Conservation (phyloP, 805 yeast genomes). For the Starmerella vaccinii region DNA sequence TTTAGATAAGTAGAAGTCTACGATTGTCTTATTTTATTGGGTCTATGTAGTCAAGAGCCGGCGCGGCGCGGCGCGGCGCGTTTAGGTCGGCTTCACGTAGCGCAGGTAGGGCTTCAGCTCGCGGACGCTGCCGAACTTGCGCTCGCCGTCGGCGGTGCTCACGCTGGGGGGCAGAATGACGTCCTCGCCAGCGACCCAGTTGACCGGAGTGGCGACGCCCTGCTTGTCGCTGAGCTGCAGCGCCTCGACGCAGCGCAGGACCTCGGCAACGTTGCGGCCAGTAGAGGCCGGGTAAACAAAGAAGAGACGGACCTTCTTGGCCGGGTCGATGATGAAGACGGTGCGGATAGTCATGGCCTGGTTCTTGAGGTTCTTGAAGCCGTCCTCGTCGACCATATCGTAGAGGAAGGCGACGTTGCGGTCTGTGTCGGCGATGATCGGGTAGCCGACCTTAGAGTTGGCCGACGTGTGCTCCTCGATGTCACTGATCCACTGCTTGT, state of each 20-base stretch:
- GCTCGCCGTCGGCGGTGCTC: conserved; percentile 64
- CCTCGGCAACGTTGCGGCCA: conserved; percentile 91
- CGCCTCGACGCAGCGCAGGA: conserved; percentile 80
- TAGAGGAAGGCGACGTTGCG: conserved; percentile 75
- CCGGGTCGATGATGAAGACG: conserved; percentile 83
- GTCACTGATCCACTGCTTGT: conserved; percentile 80
- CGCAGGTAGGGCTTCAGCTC: conserved; percentile 87
- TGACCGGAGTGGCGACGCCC: conserved; percentile 81
- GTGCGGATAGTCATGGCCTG: conserved; percentile 85
- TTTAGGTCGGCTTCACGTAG: conserved; percentile 36
- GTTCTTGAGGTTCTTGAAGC: conserved; percentile 55
- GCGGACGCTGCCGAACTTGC: conserved; percentile 76
- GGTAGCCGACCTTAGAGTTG: conserved; percentile 69
- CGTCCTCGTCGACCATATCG: conserved; percentile 83
- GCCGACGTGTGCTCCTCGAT: conserved; percentile 68
- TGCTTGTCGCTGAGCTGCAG: conserved; percentile 64
- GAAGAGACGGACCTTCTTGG: conserved; percentile 75
- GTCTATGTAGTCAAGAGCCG: too few relatives aligned
- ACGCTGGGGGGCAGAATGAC: conserved; percentile 87
- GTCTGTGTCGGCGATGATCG: conserved; percentile 79
- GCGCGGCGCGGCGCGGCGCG: too few relatives aligned
- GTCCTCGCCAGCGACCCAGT: conserved; percentile 85
- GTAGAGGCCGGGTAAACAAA: conserved; percentile 87
- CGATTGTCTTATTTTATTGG: too few relatives aligned
- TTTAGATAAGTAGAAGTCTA: too few relatives aligned